Evolutionary conservation across 139 green algal genomes (phyloP).

Genomic region (Astrephomene gubernaculifera): DNA sequence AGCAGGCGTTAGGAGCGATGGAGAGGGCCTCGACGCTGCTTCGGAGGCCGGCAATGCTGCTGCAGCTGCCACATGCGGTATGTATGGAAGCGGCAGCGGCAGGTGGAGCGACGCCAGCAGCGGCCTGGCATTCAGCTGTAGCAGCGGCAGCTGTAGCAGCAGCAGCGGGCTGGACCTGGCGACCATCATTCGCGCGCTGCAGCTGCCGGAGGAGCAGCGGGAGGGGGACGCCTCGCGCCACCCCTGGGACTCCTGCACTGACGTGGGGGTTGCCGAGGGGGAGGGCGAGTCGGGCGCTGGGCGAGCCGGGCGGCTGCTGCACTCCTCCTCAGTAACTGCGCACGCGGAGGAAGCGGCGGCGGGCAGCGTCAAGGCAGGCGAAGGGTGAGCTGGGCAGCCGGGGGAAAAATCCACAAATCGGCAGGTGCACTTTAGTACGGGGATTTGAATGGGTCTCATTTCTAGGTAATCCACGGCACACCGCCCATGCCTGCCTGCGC

Average conservation of each 20-base stretch:
- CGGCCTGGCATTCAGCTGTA: neutral
- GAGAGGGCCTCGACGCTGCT: neutral
- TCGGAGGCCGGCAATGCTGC: too few species aligned
- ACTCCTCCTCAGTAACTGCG: too few species aligned
- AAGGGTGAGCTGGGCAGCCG: neutral
- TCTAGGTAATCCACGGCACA: neutral
- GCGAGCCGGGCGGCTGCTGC: too few species aligned
- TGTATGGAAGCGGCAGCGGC: neutral
- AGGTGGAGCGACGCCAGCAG: neutral
- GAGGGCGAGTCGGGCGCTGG: too few species aligned
- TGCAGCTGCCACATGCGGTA: neutral
- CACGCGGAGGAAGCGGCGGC: neutral
- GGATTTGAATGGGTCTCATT: neutral
- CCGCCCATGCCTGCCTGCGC: neutral
- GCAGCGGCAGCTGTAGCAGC: neutral
- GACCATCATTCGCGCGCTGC: neutral
- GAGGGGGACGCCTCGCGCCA: too few species aligned
- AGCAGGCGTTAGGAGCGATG: neutral
- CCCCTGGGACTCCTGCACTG: too few species aligned
- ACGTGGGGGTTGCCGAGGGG: too few species aligned
- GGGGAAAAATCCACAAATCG: neutral
- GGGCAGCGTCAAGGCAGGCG: too few species aligned
- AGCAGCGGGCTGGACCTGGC: constrained; percentile 10
- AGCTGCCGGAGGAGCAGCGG: constrained; percentile 1
- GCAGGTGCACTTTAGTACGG: neutral